Percentiles rank a stretch among this genome's conserved stretches.
phyloP scores from a whole-genome alignment of 495 filamentous ascomycete genomes.

The Pyrenula aspistea region DNA sequence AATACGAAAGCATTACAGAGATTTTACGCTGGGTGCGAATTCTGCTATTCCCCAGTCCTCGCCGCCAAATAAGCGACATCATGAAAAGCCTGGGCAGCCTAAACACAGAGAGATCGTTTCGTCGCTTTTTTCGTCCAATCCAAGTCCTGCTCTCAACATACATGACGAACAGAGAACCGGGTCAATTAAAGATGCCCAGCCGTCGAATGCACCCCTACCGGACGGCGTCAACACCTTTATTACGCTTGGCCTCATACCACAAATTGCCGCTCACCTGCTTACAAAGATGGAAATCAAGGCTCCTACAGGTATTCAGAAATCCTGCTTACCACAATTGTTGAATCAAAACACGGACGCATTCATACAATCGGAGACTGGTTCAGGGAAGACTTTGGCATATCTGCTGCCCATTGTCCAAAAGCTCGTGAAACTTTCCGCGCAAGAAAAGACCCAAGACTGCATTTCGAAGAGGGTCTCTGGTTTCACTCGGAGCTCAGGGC shows the following conservation, averaged over 20 bases:
- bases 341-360: slow-evolving; percentile 84
- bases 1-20: slow-evolving; percentile 20
- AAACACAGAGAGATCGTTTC: slow-evolving; percentile 57
- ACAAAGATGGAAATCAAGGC: slow-evolving; percentile 80
- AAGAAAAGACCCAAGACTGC: slow-evolving; percentile 10
- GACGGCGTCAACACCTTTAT: slow-evolving; percentile 75
- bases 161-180: slow-evolving; percentile 26
- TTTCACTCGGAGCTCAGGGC: slow-evolving; percentile 64
- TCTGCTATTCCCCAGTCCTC: not conserved
- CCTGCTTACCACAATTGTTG: slow-evolving; percentile 64
- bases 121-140: slow-evolving; percentile 84
- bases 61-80: not conserved
- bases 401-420: slow-evolving; percentile 81
- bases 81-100: slow-evolving; percentile 10
- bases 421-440: slow-evolving; percentile 58
- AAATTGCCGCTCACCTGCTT: slow-evolving; percentile 69
- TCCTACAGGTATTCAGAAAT: slow-evolving; percentile 89
- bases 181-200: slow-evolving; percentile 45
- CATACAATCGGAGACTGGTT: slow-evolving; percentile 93
- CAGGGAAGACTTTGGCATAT: slow-evolving; percentile 93
- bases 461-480: slow-evolving; percentile 24
- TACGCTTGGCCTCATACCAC: slow-evolving; percentile 63
- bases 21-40: slow-evolving; percentile 1
- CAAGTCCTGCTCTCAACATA: slow-evolving; percentile 41
- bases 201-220: slow-evolving; percentile 93